Percentiles rank a stretch among this genome's conserved stretches.
Conservation (phyloP, 169 alveolate genomes). For the Perkinsus marinus region DNA sequence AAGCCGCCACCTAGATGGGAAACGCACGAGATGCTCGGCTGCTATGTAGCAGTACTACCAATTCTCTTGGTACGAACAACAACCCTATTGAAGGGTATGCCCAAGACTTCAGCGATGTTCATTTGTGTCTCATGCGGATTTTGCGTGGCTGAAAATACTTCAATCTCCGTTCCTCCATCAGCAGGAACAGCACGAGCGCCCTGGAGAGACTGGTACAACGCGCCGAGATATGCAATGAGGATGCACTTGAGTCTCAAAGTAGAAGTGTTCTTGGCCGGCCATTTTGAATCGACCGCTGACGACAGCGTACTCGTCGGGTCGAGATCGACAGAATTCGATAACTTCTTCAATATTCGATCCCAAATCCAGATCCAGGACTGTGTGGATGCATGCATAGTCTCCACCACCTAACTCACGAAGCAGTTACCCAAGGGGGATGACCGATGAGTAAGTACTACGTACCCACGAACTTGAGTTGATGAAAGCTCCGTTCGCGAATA, state of each 20-base stretch:
- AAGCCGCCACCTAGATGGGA: not conserved
- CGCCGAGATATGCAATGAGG: not conserved
- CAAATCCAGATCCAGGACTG: not conserved
- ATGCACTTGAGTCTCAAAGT: not conserved
- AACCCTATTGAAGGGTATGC: not conserved
- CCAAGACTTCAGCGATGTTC: not conserved
- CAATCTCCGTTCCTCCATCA: not conserved
- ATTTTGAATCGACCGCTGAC: not conserved
- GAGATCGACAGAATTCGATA: not conserved
- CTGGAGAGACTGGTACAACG: no score
- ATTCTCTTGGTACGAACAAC: not conserved
- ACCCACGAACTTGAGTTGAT: not conserved
- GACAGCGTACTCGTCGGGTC: not conserved
- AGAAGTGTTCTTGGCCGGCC: slow-evolving; percentile 1
- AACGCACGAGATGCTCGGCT: not conserved
- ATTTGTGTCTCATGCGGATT: not conserved
- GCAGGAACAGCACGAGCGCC: not conserved
- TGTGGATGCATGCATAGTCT: not conserved
- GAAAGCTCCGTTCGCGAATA: not conserved
- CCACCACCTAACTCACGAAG: not conserved
- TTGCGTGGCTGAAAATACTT: not conserved
- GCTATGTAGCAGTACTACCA: not conserved
- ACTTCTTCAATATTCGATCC: not conserved
- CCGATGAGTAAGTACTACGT: not conserved
- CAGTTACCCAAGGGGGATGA: not conserved